Evolutionary conservation across 2,329 filamentous ascomycete species (phyloP).

Genomic region (Pseudocercospora fijiensis): DNA sequence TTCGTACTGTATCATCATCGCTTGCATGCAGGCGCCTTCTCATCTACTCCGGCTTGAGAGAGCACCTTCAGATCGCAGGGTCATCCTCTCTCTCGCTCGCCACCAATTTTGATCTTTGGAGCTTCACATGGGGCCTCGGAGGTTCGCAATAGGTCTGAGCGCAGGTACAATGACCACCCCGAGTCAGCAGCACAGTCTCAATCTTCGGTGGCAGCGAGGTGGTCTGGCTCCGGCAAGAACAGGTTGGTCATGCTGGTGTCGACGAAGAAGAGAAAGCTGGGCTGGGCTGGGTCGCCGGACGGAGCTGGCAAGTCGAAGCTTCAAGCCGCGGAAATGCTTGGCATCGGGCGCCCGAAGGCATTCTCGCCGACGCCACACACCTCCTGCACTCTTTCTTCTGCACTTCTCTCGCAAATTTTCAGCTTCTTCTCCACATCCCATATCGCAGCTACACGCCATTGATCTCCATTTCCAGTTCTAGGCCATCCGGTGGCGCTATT

Average conservation of each 20-base stretch:
- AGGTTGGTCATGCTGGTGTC: background rate
- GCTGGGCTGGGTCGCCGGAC: background rate
- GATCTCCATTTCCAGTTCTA: background rate
- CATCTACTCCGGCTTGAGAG: no score
- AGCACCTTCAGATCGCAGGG: no score
- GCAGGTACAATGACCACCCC: no score
- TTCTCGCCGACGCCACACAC: background rate
- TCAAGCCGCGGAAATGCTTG: background rate
- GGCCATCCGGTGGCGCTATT: constrained; percentile 1
- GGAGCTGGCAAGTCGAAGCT: background rate
- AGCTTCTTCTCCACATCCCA: constrained; percentile 7
- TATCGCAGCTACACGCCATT: background rate
- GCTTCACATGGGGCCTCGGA: no score
- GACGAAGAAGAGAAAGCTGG: background rate
- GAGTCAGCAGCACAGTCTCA: no score
- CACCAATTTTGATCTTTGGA: no score
- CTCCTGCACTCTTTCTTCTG: background rate
- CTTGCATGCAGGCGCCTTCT: no score
- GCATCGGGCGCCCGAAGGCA: background rate
- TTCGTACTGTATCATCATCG: no score
- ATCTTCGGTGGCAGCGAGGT: no score
- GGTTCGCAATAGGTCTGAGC: no score
- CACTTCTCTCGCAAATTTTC: constrained; percentile 10
- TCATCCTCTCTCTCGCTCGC: no score
- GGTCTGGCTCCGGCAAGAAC: no score